phyloP scores from a whole-genome alignment of 352 stramenopile species.

The Phytophthora foliorum region DNA sequence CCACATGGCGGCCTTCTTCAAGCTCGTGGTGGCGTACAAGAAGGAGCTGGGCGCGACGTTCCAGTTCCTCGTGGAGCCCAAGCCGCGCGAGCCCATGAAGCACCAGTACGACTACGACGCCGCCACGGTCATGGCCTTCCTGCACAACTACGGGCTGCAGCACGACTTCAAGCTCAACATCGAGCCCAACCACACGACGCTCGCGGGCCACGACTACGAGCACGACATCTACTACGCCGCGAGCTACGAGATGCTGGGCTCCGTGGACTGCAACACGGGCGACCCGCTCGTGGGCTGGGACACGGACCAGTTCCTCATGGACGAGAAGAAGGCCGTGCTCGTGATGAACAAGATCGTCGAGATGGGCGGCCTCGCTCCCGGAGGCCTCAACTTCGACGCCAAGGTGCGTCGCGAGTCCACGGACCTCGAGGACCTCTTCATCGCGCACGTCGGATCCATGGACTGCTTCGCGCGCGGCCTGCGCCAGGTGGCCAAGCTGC shows the following conservation, averaged over 20 bases:
- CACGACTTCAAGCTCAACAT: conserved; percentile 92
- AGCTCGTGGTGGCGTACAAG: conserved; percentile 87
- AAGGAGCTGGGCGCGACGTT: conserved; percentile 72
- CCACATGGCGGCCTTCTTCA: conserved; percentile 86
- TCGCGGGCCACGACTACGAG: conserved; percentile 87
- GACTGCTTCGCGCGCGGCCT: conserved; percentile 85
- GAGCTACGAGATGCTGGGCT: conserved; percentile 82
- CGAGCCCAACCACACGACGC: conserved; percentile 89
- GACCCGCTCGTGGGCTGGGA: conserved; percentile 63
- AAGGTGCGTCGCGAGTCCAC: conserved; percentile 88
- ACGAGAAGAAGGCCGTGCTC: conserved; percentile 78
- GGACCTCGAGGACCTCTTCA: conserved; percentile 84
- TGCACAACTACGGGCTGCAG: conserved; percentile 78
- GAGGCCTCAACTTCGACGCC: conserved; percentile 90
- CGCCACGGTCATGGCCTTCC: conserved; percentile 86
- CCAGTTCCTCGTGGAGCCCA: conserved; percentile 89
- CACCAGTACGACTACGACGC: conserved; percentile 93
- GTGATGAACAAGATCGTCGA: conserved; percentile 84
- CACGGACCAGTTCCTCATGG: conserved; percentile 89
- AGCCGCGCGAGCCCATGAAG: conserved; percentile 88
- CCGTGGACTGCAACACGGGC: conserved; percentile 90
- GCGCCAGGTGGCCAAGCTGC: conserved; percentile 72
- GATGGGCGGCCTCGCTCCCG: conserved; percentile 70
- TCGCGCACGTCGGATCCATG: conserved; percentile 89
- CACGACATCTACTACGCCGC: conserved; percentile 86